Evolutionary conservation across 306 rosid genomes (phyloP).

Genomic region (Nissolia schottii): DNA sequence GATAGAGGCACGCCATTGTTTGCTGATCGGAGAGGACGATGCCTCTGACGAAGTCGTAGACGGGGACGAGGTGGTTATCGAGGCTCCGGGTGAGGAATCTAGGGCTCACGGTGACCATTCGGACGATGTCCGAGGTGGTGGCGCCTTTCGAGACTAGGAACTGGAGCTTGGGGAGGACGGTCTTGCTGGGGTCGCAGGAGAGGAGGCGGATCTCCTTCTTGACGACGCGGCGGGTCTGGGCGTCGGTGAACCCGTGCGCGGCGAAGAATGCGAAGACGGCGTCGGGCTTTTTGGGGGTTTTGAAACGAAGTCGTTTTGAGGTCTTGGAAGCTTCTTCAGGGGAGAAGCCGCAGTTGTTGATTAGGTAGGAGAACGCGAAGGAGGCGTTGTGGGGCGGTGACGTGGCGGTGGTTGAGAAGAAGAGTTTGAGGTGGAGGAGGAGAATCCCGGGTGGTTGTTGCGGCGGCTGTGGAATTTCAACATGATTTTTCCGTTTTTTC

Average conservation of each 20-base stretch:
- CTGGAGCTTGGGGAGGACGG: slow-evolving; percentile 13
- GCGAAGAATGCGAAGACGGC: slow-evolving; percentile 1
- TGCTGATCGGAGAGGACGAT: background rate
- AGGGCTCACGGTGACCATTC: background rate
- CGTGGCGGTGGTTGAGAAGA: no score
- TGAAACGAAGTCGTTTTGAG: slow-evolving; percentile 19
- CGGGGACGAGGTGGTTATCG: background rate
- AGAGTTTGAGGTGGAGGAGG: background rate
- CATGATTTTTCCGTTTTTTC: no score
- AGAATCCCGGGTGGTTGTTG: no score
- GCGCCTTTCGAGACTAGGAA: slow-evolving; percentile 33
- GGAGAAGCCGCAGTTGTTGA: slow-evolving; percentile 24
- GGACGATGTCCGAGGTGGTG: background rate
- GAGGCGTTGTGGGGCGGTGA: background rate
- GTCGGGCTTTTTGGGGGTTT: slow-evolving; percentile 23
- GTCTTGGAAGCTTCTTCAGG: slow-evolving; percentile 23
- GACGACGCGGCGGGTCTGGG: background rate
- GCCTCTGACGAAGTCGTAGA: background rate
- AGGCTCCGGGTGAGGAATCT: background rate
- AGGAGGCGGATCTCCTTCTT: background rate
- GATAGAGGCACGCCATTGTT: background rate
- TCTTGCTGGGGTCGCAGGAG: background rate
- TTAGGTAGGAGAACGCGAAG: slow-evolving; percentile 32
- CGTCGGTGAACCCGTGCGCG: background rate
- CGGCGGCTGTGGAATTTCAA: background rate